Evolutionary conservation across 2,329 filamentous ascomycete species (phyloP).

Genomic region (Alternaria postmessia): DNA sequence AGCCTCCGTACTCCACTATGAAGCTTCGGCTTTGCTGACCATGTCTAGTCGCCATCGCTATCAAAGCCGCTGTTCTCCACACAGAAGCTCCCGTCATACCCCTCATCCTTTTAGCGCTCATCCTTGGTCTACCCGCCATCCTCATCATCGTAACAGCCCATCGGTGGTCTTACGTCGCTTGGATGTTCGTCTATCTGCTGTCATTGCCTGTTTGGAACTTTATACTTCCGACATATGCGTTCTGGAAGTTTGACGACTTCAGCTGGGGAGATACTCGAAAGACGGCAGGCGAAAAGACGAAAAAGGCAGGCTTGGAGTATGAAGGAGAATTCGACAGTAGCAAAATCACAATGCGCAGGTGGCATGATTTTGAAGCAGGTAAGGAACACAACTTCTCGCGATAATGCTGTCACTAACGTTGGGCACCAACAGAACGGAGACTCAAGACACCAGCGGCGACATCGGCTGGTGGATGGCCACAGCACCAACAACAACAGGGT

Average conservation of each 20-base stretch:
- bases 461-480: constrained; percentile 46
- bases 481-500: constrained; percentile 48
- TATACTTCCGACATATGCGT: constrained; percentile 89
- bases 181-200: constrained; percentile 96
- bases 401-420: constrained; percentile 39
- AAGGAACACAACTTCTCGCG: constrained; percentile 37
- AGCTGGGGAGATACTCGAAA: constrained; percentile 98
- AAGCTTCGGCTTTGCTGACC: constrained; percentile 35
- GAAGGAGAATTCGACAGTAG: constrained; percentile 98
- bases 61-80: constrained; percentile 68
- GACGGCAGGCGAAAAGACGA: constrained; percentile 87
- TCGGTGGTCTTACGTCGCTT: constrained; percentile 87
- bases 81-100: constrained; percentile 81
- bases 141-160: constrained; percentile 94
- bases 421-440: constrained; percentile 51
- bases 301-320: constrained; percentile 84
- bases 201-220: constrained; percentile 99
- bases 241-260: constrained; percentile 99
- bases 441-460: constrained; percentile 50
- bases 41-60: constrained; percentile 78
- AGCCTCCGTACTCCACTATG: constrained; percentile 52
- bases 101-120: constrained; percentile 84
- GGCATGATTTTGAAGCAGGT: constrained; percentile 89
- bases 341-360: constrained; percentile 99
- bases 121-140: constrained; percentile 90